These are phyloP conservation scores for Lenwebbia sp. DNA, from an alignment of 345 rosid species.

Conservation along the genomic window DNA sequence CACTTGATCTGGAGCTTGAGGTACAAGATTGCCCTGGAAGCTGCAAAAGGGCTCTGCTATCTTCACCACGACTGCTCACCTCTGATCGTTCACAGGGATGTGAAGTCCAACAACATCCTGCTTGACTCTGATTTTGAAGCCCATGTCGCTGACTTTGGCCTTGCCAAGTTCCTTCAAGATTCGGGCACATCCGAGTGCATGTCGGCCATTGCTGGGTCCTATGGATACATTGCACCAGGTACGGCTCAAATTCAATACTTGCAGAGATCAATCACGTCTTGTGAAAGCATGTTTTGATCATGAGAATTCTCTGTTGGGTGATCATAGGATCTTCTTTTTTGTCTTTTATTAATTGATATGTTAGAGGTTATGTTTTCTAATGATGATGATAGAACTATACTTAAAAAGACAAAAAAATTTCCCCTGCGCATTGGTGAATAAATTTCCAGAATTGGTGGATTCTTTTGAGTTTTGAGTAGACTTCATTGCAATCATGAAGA, in stretches of 20 bases:
- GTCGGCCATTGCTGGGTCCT: conserved; percentile 97
- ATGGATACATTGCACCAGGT: conserved; percentile 97
- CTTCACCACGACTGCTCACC: neutral
- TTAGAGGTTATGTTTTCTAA: neutral
- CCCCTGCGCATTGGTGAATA: neutral
- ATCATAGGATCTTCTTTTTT: neutral
- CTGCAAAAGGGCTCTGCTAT: neutral
- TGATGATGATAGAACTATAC: neutral
- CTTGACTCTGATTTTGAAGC: conserved; percentile 81
- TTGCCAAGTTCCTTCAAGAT: conserved; percentile 85
- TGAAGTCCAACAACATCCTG: neutral
- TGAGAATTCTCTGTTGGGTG: neutral
- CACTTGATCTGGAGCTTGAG: neutral
- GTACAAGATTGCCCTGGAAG: neutral
- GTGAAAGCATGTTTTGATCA: neutral
- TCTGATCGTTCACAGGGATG: neutral
- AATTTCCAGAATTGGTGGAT: neutral
- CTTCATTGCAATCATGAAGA: neutral
- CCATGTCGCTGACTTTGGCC: conserved; percentile 94
- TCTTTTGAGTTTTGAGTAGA: neutral
- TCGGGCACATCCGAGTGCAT: conserved; percentile 91
- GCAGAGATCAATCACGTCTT: neutral
- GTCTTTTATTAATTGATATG: neutral
- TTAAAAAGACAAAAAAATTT: neutral
- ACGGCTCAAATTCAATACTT: neutral